Evolutionary conservation across 2,329 filamentous ascomycete species (phyloP), one percentile per base, ranked within the genome.

Genomic region (Pseudonectria buxi): DNA sequence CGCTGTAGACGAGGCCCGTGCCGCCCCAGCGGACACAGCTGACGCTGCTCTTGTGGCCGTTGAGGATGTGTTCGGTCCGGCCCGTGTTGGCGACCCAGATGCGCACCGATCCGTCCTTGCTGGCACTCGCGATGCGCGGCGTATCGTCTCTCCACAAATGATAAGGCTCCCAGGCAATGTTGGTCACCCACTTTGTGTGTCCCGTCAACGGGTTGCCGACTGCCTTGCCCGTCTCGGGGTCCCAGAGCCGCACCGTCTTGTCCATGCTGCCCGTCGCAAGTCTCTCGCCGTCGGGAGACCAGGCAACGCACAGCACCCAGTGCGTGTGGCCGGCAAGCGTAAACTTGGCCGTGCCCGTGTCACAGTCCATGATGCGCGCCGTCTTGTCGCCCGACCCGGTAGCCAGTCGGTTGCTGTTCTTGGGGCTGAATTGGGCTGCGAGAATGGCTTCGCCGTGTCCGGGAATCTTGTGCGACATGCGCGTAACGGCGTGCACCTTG

Each of bases 21-120:
- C 90, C 90, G 38, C 92, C 92, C 92, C 92, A 98, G 50, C 82
- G 81, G 4, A 96, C 87, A 58, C 89, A 95, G 30, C 84, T 88
- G 12, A 96, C 86, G 31, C 80, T 86, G 29, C 81, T 81, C 65
- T 88, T 92, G 68, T 98, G 92, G 3, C 90, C 90, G 5, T 82
- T 85, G 18, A 96, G 69, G 3, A 90, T 83, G 51, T 84, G 79
- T 52, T 95, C 87, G 2, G 85, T 86, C 28, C 74, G 76, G 26
- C 86, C 82, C 6, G 82, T 79, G 39, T 88, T 81, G 24, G 82
- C 82, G 41, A 89, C 76, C 88, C 89, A 96, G 32, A 96, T 74
- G 26, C 90, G 74, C 28, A 94, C 79, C 0, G 90, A 95, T 14
- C 78, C 77, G 59, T 98, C 92, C 59, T 95, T 95, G 31, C 85